Evolutionary conservation across 179 eudicot species (phyloP).

Genomic region (Silene noctiflora): DNA sequence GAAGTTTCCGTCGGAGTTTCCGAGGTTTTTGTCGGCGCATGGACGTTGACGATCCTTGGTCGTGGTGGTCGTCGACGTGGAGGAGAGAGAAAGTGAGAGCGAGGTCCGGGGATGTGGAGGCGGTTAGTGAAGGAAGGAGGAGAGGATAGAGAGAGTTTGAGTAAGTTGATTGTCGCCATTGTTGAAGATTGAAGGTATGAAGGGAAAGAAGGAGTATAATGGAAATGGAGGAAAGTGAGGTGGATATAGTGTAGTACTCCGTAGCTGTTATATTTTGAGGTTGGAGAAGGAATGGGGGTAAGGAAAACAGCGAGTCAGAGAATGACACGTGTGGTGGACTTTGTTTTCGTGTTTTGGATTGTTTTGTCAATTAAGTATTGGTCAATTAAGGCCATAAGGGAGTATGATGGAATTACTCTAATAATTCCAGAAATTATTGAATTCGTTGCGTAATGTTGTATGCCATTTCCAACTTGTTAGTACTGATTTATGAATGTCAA

Average conservation of each 20-base stretch:
- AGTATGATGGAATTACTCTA: too few relatives aligned
- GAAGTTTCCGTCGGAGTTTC: constrained; percentile 24
- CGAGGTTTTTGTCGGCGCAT: constrained; percentile 17
- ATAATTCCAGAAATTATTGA: too few relatives aligned
- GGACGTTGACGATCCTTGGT: constrained; percentile 39
- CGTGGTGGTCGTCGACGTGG: constrained; percentile 37
- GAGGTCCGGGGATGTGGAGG: constrained; percentile 20
- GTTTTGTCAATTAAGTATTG: too few relatives aligned
- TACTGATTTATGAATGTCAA: too few relatives aligned
- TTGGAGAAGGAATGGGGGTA: background rate
- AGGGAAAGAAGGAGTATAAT: constrained; percentile 11
- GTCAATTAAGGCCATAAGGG: too few relatives aligned
- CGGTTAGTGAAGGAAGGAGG: constrained; percentile 23
- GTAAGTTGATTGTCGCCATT: constrained; percentile 37
- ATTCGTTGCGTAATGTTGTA: too few relatives aligned
- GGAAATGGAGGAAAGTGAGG: background rate
- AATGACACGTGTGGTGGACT: too few relatives aligned
- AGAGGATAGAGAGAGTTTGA: constrained; percentile 38
- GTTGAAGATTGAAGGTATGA: constrained; percentile 2
- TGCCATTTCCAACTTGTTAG: too few relatives aligned
- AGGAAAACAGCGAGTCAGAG: background rate
- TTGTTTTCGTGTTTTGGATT: too few relatives aligned
- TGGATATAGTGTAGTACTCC: background rate
- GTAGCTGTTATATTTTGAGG: constrained; percentile 1
- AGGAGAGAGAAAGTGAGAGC: constrained; percentile 15